Base-by-base conservation (phyloP, 2,329 filamentous ascomycete genomes). In the Aspergillus pseudonomiae region DNA sequence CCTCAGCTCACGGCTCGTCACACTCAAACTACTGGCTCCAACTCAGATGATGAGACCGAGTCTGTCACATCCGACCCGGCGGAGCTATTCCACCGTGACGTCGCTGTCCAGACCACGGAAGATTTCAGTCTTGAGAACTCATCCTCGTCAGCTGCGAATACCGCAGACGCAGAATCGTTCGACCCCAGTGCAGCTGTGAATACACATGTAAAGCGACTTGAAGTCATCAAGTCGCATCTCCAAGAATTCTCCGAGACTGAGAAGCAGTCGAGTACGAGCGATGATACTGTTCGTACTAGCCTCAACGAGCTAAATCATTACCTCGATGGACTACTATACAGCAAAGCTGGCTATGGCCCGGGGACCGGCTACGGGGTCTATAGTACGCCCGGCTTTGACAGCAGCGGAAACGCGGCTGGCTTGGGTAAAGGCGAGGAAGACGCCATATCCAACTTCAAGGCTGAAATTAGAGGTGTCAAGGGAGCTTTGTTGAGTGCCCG, bases 71-170 rank as follows among this genome's bases (percentile, higher is more conserved):
- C 85, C 14, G 87, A 89, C 67, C 86, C 86, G 3, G 87, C 86
- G 1, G 86, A 88, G 72, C 83, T 89, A 46, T 90, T 86, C 73
- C 86, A 88, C 73, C 82, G 87, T 36, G 87, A 89, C 68, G 83
- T 86, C 63, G 87, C 85, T 57, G 88, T 86, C 0, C 87, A 90
- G 70, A 89, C 88, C 3, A 83, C 82, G 2, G 84, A 84, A 30
- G 73, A 74, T 34, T 45, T 65, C 24, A 36, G 30, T 26, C 46
- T 62, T 28, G 46, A 62, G 12, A 36, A 21, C 2, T 26, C 34
- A 34, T 59, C 28, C 32, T 56, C 12, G 26, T 61, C 5, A 64
- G 62, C 6, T 66, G 65, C 14, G 65, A 64, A 64, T 16, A 52
- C 64, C 9, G 63, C 66, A 10, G 67, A 69, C 28, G 59, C 60